These are phyloP conservation scores for Pilatotrama ljubarskyi DNA, from an alignment of 768 basidiomycete genomes.

Conservation along the genomic window DNA sequence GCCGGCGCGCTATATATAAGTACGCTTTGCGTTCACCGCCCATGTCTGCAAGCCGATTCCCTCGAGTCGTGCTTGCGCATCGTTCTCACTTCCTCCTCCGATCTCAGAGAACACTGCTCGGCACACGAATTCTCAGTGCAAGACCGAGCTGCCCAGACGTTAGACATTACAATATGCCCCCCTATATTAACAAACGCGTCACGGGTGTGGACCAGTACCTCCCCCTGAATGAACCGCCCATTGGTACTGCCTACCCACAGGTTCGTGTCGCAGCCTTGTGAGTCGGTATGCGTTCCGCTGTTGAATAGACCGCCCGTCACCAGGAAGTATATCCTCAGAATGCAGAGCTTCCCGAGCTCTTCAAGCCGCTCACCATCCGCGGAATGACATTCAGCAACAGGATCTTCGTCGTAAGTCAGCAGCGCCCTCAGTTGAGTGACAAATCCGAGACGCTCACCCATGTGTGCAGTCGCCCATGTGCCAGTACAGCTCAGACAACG, in stretches of 20 bases:
- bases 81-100: too few species aligned
- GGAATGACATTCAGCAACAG: constrained; percentile 72
- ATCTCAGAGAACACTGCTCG: too few species aligned
- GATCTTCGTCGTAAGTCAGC: constrained; percentile 57
- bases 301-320: too few species aligned
- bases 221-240: constrained; percentile 57
- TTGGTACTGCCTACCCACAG: constrained; percentile 45
- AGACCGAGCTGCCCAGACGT: too few species aligned
- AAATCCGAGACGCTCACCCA: not conserved
- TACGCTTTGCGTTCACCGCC: too few species aligned
- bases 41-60: too few species aligned
- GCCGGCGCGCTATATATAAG: too few species aligned
- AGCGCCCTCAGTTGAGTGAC: not conserved
- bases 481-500: constrained; percentile 73
- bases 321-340: constrained; percentile 48
- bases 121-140: too few species aligned
- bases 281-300: not conserved
- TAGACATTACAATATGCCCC: constrained; percentile 6
- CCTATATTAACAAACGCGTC: constrained; percentile 46
- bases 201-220: constrained; percentile 55
- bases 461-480: constrained; percentile 70
- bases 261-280: constrained; percentile 22
- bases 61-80: too few species aligned
- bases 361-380: constrained; percentile 63
- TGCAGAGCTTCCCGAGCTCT: constrained; percentile 54